Conservation (phyloP, 2,329 filamentous ascomycete species). For the Immersiporthe knoxdaviesiana region DNA sequence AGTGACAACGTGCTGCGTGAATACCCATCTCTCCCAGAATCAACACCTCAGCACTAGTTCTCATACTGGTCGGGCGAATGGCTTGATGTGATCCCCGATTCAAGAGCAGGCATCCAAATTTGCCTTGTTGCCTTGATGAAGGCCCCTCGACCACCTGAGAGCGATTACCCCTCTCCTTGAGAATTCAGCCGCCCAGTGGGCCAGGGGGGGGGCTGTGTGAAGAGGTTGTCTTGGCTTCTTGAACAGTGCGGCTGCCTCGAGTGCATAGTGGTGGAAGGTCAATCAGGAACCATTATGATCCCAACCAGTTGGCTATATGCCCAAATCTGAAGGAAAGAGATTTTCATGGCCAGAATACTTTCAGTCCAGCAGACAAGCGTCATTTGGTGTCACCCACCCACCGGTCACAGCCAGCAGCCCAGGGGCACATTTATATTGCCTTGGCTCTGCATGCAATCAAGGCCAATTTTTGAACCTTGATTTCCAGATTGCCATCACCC, state of each 20-base stretch:
- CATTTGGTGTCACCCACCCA: not conserved
- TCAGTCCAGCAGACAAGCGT: not conserved
- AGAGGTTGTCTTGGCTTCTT: not conserved
- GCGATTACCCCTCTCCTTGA: no score
- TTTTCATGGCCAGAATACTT: not conserved
- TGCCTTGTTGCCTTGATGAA: slow-evolving; percentile 4
- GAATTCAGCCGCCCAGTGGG: no score
- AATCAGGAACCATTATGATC: not conserved
- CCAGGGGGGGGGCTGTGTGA: not conserved
- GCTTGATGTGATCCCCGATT: not conserved
- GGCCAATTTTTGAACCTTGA: not conserved
- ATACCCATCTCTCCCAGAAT: not conserved
- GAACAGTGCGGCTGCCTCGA: not conserved
- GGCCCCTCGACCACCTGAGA: no score
- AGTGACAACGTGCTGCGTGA: not conserved
- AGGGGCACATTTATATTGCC: not conserved
- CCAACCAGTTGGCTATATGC: not conserved
- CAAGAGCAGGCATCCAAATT: not conserved
- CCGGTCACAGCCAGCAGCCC: not conserved
- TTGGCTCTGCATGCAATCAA: not conserved
- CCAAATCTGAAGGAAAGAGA: not conserved
- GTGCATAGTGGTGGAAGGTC: not conserved
- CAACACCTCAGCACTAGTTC: not conserved
- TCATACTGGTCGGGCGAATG: not conserved
- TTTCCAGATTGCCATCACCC: not conserved